Conservation (phyloP, 331 rosid species). For the Malus hybrid region DNA sequence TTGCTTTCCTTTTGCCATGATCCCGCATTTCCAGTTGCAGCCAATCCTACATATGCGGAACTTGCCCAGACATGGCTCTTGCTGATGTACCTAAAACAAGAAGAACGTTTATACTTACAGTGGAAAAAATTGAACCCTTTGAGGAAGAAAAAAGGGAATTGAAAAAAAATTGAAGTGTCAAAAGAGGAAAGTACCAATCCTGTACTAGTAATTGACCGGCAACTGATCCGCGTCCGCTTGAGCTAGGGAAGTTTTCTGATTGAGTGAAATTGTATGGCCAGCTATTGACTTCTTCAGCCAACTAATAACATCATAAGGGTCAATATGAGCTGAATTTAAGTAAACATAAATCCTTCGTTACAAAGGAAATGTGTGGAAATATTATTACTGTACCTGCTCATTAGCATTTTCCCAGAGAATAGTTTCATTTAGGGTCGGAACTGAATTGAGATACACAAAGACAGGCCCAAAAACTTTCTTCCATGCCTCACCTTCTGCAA, state of each 20-base stretch:
- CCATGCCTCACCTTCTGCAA: slow-evolving; percentile 54
- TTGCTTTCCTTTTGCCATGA: slow-evolving; percentile 85
- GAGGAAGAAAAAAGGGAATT: not conserved
- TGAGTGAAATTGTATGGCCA: slow-evolving; percentile 61
- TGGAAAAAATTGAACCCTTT: not conserved
- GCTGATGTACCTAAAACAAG: slow-evolving; percentile 15
- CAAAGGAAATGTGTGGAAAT: no score
- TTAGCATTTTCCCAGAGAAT: slow-evolving; percentile 51
- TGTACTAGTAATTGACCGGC: not conserved
- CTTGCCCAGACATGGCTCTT: slow-evolving; percentile 11
- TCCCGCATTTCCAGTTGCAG: slow-evolving; percentile 61
- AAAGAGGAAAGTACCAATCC: slow-evolving; percentile 29
- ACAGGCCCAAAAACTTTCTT: slow-evolving; percentile 81
- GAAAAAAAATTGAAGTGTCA: not conserved
- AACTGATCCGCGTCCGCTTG: not conserved
- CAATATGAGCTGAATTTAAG: no score
- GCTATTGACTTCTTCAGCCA: slow-evolving; percentile 19
- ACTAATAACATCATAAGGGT: not conserved
- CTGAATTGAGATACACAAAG: slow-evolving; percentile 46
- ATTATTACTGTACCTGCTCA: slow-evolving; percentile 12
- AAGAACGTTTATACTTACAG: not conserved
- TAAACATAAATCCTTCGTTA: no score
- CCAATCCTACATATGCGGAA: slow-evolving; percentile 65
- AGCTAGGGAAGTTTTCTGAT: slow-evolving; percentile 31
- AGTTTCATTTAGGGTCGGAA: not conserved